Percentiles rank a stretch among this genome's conserved stretches.
These are phyloP conservation scores for Naganishia vishniacii DNA, from an alignment of 768 basidiomycete genomes.

Conservation along the genomic window DNA sequence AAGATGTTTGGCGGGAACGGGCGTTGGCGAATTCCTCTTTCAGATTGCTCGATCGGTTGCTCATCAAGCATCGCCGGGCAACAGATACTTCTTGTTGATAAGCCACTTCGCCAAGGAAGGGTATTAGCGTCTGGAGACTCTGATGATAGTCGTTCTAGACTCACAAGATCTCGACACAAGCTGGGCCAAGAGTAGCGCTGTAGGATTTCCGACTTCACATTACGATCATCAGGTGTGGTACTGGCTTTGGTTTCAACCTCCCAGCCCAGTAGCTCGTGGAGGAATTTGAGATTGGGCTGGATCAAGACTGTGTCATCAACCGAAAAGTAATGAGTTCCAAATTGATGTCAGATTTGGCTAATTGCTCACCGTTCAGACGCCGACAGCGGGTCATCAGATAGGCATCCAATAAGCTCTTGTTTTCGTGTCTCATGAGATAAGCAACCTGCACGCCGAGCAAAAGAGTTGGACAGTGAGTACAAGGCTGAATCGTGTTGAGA, in stretches of 20 bases:
- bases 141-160: constrained; percentile 15
- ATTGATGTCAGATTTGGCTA: background rate
- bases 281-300: constrained; percentile 90
- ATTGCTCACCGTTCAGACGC: constrained; percentile 57
- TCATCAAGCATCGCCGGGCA: constrained; percentile 9
- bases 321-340: no score
- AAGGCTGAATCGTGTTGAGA: background rate
- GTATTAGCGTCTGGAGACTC: background rate
- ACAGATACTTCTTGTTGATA: constrained; percentile 25
- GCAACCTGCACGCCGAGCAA: constrained; percentile 54
- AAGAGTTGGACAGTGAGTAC: background rate
- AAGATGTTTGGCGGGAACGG: background rate
- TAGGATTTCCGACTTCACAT: constrained; percentile 28
- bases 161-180: constrained; percentile 46
- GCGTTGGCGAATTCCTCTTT: no score
- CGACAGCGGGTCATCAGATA: constrained; percentile 88
- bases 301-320: constrained; percentile 64
- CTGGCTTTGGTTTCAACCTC: constrained; percentile 64
- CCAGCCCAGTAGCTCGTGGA: constrained; percentile 93
- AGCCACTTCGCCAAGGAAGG: background rate
- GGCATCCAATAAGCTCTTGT: constrained; percentile 79
- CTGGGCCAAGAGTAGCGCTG: constrained; percentile 43
- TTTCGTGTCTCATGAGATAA: constrained; percentile 90
- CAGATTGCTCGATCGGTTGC: background rate
- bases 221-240: constrained; percentile 2